These are phyloP conservation scores for Maudiozyma serrabonitensis DNA, from an alignment of 805 yeast species.

Conservation along the genomic window DNA sequence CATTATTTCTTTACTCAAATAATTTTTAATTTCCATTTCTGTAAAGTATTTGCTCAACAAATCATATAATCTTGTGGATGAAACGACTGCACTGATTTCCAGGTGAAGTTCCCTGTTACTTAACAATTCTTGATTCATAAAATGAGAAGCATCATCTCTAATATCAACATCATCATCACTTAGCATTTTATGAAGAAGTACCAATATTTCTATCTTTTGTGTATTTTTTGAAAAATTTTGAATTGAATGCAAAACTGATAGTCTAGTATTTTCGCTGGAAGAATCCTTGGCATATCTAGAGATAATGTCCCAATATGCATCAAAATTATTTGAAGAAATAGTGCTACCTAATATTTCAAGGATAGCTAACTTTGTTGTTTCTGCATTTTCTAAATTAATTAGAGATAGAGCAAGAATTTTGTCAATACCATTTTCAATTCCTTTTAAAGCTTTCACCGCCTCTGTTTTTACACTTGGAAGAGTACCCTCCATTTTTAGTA, in stretches of 20 bases:
- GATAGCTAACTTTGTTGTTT: constrained; percentile 39
- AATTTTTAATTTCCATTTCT: neutral
- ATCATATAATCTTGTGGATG: neutral
- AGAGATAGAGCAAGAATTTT: constrained; percentile 15
- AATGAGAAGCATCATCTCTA: constrained; percentile 38
- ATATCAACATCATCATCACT: constrained; percentile 62
- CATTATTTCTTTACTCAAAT: neutral
- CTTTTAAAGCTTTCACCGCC: constrained; percentile 31
- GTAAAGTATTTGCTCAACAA: neutral
- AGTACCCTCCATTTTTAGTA: constrained; percentile 19
- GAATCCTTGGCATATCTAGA: constrained; percentile 12
- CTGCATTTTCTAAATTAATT: constrained; percentile 30
- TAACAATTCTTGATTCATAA: constrained; percentile 26
- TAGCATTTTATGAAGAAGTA: constrained; percentile 32
- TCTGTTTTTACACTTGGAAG: constrained; percentile 39
- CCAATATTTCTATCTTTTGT: constrained; percentile 7
- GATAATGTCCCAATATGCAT: neutral
- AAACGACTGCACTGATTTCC: neutral
- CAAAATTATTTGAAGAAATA: constrained; percentile 17
- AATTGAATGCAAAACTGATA: constrained; percentile 19
- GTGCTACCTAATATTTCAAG: constrained; percentile 44
- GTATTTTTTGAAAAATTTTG: constrained; percentile 7
- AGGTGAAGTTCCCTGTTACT: neutral
- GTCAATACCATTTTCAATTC: constrained; percentile 12
- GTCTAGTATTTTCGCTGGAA: constrained; percentile 17